Evolutionary conservation across 345 rosid species (phyloP).

Genomic region (Raphanus sativus): DNA sequence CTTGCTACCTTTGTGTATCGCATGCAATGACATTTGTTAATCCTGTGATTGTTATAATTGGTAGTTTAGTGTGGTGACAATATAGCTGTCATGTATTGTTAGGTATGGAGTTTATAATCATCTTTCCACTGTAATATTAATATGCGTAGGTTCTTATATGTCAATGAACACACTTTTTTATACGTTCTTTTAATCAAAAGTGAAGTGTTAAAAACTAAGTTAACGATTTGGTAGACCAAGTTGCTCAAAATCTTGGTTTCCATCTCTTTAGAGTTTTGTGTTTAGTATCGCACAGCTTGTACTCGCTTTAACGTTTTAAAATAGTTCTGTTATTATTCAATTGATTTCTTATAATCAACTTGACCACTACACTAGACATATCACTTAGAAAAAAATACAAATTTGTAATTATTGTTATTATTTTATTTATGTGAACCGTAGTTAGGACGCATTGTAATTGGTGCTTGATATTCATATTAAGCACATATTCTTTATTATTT

Average conservation of each 20-base stretch:
- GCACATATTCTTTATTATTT: not conserved
- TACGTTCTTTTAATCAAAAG: slow-evolving; percentile 17
- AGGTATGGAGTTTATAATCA: slow-evolving; percentile 30
- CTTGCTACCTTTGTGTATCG: too few relatives aligned
- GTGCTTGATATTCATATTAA: slow-evolving; percentile 15
- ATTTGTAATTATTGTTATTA: not conserved
- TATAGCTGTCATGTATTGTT: slow-evolving; percentile 30
- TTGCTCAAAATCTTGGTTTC: slow-evolving; percentile 20
- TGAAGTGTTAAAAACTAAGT: slow-evolving; percentile 34
- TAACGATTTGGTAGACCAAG: slow-evolving; percentile 37
- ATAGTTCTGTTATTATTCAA: not conserved
- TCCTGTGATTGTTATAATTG: not conserved
- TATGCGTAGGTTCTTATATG: not conserved
- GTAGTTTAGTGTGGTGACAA: slow-evolving; percentile 18
- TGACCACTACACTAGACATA: slow-evolving; percentile 29
- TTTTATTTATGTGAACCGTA: not conserved
- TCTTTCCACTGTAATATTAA: slow-evolving; percentile 18
- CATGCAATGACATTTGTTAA: slow-evolving; percentile 4
- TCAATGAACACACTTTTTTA: slow-evolving; percentile 3
- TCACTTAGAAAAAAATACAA: slow-evolving; percentile 26
- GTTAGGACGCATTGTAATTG: slow-evolving; percentile 12
- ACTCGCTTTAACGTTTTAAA: not conserved
- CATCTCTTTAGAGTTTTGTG: slow-evolving; percentile 35
- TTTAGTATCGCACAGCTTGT: slow-evolving; percentile 40
- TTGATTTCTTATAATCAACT: not conserved